Evolutionary conservation across 345 rosid genomes (phyloP).

Genomic region (Atalantia buxifolia): DNA sequence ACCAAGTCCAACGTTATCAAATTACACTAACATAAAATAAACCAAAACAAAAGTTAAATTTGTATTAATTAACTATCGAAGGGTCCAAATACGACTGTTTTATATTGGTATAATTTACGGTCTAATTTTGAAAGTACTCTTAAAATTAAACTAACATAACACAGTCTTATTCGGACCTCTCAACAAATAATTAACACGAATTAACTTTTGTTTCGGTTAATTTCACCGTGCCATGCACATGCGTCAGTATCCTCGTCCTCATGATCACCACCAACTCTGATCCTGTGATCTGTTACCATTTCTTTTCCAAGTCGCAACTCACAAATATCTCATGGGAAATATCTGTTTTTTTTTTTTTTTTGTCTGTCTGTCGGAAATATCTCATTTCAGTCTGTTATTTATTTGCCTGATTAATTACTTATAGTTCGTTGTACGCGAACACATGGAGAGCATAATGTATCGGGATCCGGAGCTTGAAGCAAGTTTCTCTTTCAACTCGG

Average conservation of each 20-base stretch:
- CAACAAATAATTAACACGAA: too few species aligned
- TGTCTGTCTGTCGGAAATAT: background rate
- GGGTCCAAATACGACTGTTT: too few species aligned
- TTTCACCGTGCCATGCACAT: background rate
- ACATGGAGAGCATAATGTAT: background rate
- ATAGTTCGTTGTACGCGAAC: background rate
- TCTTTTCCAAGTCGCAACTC: background rate
- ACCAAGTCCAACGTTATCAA: background rate
- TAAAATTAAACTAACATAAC: background rate
- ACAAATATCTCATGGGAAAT: background rate
- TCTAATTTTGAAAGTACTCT: background rate
- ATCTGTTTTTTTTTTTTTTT: background rate
- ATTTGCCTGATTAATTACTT: background rate
- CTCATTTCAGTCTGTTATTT: background rate
- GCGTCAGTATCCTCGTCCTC: background rate
- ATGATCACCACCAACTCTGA: background rate
- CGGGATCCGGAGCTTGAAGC: constrained; percentile 18
- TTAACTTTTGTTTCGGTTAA: too few species aligned
- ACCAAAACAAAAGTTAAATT: too few species aligned
- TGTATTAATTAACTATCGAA: too few species aligned
- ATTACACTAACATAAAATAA: too few species aligned
- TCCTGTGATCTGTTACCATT: constrained; percentile 6
- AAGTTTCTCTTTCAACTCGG: constrained; percentile 25
- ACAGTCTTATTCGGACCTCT: background rate
- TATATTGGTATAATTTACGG: background rate